phyloP scores from a whole-genome alignment of 2,329 filamentous ascomycete species.

The Chaetothyriales sp. region DNA sequence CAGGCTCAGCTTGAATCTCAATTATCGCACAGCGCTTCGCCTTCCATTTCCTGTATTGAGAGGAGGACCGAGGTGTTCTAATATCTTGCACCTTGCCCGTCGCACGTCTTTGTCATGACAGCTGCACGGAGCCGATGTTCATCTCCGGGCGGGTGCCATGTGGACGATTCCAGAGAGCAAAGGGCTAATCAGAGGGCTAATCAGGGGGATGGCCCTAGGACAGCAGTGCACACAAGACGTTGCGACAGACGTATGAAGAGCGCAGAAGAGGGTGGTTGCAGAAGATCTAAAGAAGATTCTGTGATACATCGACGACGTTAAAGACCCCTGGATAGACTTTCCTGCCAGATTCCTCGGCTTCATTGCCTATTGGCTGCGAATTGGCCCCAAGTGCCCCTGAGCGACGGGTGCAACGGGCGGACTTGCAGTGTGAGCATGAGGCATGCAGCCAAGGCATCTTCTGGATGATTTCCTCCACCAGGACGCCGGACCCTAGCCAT shows the following conservation, averaged over 20 bases:
- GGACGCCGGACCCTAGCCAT: neutral
- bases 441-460: neutral
- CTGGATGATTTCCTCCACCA: neutral
- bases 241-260: neutral
- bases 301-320: neutral
- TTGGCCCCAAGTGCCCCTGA: neutral
- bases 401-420: neutral
- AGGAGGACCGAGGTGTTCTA: neutral
- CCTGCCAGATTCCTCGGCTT: neutral
- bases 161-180: neutral
- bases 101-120: slow-evolving; percentile 13
- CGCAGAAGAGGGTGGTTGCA: neutral
- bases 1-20: slow-evolving; percentile 13
- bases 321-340: neutral
- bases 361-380: neutral
- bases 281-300: neutral
- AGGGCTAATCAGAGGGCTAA: neutral
- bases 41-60: slow-evolving; percentile 1
- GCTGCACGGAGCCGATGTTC: slow-evolving; percentile 10
- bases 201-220: neutral
- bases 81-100: slow-evolving; percentile 13
- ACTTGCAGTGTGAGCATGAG: neutral
- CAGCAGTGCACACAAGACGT: neutral
- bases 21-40: slow-evolving; percentile 11
- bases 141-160: slow-evolving; percentile 10